These are phyloP conservation scores for Luffa acutangula DNA, from an alignment of 306 rosid species.

Conservation along the genomic window DNA sequence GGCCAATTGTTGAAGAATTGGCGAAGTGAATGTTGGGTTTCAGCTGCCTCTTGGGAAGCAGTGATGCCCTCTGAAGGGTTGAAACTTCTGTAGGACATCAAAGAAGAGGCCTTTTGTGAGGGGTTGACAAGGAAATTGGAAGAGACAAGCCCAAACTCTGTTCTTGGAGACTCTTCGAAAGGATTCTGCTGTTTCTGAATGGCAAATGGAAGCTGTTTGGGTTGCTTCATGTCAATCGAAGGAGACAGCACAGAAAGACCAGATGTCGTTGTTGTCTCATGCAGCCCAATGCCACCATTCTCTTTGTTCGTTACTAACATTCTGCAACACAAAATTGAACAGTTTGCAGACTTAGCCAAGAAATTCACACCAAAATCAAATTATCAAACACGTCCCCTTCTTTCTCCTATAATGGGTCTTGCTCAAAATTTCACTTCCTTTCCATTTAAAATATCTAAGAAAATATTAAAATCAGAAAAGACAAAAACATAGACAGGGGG, in stretches of 20 bases:
- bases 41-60: background rate
- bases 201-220: conserved; percentile 30
- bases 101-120: conserved; percentile 33
- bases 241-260: conserved; percentile 51
- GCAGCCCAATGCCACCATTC: conserved; percentile 34
- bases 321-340: conserved; percentile 22
- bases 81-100: conserved; percentile 21
- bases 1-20: conserved; percentile 74
- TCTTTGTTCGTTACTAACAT: conserved; percentile 48
- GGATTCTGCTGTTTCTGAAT: conserved; percentile 35
- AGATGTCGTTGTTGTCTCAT: conserved; percentile 20
- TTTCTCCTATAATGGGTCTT: background rate
- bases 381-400: background rate
- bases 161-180: conserved; percentile 42
- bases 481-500: background rate
- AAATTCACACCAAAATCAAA: background rate
- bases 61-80: conserved; percentile 1
- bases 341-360: background rate
- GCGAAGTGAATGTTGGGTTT: conserved; percentile 38
- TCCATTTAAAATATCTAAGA: background rate
- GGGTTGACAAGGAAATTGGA: conserved; percentile 63
- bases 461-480: background rate
- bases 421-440: background rate
- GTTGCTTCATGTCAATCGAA: conserved; percentile 31
- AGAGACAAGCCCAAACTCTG: conserved; percentile 56